A percentile compares a stretch with the other conserved stretches of the same genome.
These are phyloP conservation scores for Nicotiana undulata DNA, from an alignment of 257 asterid genomes.

Conservation along the genomic window DNA sequence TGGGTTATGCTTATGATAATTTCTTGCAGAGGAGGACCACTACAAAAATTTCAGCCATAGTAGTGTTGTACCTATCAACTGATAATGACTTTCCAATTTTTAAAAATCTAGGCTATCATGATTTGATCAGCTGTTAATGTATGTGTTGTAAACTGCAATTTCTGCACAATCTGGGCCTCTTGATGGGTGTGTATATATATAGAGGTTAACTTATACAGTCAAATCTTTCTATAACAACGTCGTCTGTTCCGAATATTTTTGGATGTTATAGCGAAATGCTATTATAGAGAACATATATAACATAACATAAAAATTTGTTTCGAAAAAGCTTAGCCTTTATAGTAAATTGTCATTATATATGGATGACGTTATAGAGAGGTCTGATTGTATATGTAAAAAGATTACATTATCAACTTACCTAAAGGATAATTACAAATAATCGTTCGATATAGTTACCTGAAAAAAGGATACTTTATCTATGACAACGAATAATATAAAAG, in stretches of 20 bases:
- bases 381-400: neutral
- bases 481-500: neutral
- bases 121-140: slow-evolving; percentile 1
- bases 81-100: slow-evolving; percentile 11
- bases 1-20: neutral
- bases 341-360: too few relatives aligned
- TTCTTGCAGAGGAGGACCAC: slow-evolving; percentile 2
- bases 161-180: neutral
- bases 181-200: neutral
- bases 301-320: too few relatives aligned
- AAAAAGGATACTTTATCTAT: neutral
- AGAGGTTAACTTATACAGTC: neutral
- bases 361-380: too few relatives aligned
- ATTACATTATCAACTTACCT: neutral
- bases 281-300: too few relatives aligned
- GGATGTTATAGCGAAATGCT: too few relatives aligned
- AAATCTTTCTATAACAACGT: too few relatives aligned
- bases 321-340: too few relatives aligned
- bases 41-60: neutral
- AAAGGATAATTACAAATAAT: neutral
- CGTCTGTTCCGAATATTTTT: too few relatives aligned
- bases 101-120: neutral
- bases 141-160: neutral
- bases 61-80: slow-evolving; percentile 1
- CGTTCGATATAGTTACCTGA: neutral